phyloP scores from a whole-genome alignment of 306 rosid genomes.

The Fragaria iinumae region DNA sequence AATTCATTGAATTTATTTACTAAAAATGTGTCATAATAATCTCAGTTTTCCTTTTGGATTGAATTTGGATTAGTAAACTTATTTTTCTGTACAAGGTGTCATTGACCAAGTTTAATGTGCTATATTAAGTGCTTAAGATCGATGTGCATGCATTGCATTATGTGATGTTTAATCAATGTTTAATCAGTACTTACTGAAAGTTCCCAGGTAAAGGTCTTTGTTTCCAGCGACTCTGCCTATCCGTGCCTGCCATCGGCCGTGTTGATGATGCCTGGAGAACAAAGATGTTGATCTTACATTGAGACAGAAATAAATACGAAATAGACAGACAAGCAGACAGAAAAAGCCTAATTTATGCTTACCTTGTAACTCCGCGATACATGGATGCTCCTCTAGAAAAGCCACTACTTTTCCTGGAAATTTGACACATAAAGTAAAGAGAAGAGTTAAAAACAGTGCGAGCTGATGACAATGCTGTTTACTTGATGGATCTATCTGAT shows the following conservation, averaged over 20 bases:
- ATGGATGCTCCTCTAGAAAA: conserved; percentile 98
- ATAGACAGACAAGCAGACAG: background rate
- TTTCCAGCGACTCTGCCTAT: conserved; percentile 99
- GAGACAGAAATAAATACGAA: background rate
- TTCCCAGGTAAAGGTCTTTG: conserved; percentile 97
- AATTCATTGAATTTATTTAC: background rate
- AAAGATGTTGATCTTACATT: conserved; percentile 1
- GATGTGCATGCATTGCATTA: background rate
- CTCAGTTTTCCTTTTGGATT: background rate
- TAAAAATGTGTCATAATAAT: background rate
- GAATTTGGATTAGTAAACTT: background rate
- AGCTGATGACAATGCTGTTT: background rate
- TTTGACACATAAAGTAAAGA: background rate
- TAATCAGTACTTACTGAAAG: conserved; percentile 66
- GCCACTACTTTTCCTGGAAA: conserved; percentile 93
- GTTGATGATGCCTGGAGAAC: conserved; percentile 86
- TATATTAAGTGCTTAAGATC: background rate
- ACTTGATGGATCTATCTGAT: background rate
- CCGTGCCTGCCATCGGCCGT: conserved; percentile 99
- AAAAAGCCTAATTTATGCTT: background rate
- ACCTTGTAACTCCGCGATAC: conserved; percentile 99
- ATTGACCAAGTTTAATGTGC: background rate
- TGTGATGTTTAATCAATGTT: background rate
- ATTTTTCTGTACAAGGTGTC: background rate
- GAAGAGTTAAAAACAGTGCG: background rate